Evolutionary conservation across 768 basidiomycete species (phyloP).

Genomic region (Suillus sp.): DNA sequence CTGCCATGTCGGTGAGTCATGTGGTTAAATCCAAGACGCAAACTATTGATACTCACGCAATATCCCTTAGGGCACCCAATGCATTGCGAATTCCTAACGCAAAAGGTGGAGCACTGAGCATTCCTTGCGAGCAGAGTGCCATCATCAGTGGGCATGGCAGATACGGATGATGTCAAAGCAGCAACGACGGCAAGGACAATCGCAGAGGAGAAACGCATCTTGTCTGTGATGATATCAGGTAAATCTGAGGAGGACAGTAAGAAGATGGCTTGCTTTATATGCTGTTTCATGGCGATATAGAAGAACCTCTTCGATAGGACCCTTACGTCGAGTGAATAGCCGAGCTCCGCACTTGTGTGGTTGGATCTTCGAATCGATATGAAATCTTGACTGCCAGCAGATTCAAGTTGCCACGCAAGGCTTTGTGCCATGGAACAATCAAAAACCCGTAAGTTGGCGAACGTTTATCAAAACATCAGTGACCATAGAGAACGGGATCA

Average conservation of each 20-base stretch:
- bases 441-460: neutral
- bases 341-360: neutral
- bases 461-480: neutral
- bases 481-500: neutral
- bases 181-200: neutral
- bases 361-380: neutral
- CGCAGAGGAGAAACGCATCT: neutral
- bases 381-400: neutral
- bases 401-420: neutral
- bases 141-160: neutral
- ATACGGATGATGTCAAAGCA: neutral
- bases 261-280: neutral
- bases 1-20: neutral
- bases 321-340: neutral
- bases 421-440: neutral
- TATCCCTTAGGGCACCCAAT: neutral
- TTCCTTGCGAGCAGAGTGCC: neutral
- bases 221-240: neutral
- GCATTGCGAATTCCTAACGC: neutral
- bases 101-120: neutral
- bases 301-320: neutral
- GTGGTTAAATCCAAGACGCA: neutral
- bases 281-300: neutral
- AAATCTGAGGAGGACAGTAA: neutral
- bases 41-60: neutral